Conservation (phyloP, 179 eudicot species). For the Sideroxylon spinosum region DNA sequence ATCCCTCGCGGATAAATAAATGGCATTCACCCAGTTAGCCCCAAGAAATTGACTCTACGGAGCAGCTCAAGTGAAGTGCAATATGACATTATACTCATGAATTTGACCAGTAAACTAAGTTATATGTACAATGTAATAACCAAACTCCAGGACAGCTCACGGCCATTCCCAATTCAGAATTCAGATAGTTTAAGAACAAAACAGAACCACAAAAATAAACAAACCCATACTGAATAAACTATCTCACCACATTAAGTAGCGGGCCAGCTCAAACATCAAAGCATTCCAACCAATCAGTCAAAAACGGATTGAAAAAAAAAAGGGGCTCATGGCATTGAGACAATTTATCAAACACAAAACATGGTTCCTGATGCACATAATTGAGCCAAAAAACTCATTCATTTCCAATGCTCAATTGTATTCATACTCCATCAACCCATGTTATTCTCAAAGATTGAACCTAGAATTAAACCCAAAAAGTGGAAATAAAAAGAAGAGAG, state of each 20-base stretch:
- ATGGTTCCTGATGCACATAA: not conserved
- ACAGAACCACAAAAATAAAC: not conserved
- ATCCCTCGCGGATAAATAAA: no score
- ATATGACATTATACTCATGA: not conserved
- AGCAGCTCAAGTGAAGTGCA: not conserved
- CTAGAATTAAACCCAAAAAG: not conserved
- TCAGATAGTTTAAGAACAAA: not conserved
- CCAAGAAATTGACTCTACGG: no score
- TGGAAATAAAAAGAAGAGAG: not conserved
- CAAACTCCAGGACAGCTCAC: not conserved
- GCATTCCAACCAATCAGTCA: not conserved
- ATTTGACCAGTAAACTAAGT: not conserved
- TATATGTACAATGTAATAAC: not conserved
- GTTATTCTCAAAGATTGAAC: not conserved
- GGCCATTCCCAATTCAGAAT: not conserved
- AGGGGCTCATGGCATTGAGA: not conserved
- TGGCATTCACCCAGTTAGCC: no score
- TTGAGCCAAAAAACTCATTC: constrained; percentile 3
- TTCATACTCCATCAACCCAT: not conserved
- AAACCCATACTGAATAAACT: not conserved
- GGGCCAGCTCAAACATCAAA: not conserved
- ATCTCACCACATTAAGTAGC: not conserved
- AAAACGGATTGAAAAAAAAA: not conserved
- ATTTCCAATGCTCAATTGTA: not conserved
- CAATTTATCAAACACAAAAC: not conserved